A percentile compares a stretch with the other conserved stretches of the same genome.
These are phyloP conservation scores for Paramecium octaurelia DNA, from an alignment of 73 alveolate species.

Conservation along the genomic window DNA sequence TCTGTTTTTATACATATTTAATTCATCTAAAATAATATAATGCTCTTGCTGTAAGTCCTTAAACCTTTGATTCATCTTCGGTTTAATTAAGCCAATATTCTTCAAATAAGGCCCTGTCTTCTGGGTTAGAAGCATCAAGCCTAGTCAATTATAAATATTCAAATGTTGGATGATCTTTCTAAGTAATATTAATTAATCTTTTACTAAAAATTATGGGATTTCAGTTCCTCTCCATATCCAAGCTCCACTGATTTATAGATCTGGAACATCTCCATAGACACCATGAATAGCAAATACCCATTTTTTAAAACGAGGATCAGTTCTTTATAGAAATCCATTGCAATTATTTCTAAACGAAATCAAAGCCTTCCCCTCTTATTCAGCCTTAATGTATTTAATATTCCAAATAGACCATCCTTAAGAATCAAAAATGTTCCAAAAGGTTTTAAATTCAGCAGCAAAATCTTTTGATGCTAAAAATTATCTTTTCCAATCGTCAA, in stretches of 20 bases:
- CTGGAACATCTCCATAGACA: constrained; percentile 90
- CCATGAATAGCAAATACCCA: constrained; percentile 81
- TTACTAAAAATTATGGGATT: constrained; percentile 62
- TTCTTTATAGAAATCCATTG: constrained; percentile 89
- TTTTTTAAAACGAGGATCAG: constrained; percentile 81
- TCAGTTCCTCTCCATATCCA: constrained; percentile 86
- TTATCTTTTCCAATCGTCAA: constrained; percentile 83
- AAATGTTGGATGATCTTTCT: constrained; percentile 18
- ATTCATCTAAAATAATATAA: constrained; percentile 18
- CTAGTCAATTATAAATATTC: background rate
- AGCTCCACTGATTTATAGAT: constrained; percentile 88
- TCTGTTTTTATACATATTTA: background rate
- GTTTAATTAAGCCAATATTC: background rate
- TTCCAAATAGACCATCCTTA: constrained; percentile 87
- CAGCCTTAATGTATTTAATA: constrained; percentile 84
- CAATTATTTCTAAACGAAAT: constrained; percentile 75
- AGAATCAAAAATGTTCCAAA: constrained; percentile 74
- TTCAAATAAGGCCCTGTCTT: background rate
- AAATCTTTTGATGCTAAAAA: constrained; percentile 78
- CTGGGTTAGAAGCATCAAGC: background rate
- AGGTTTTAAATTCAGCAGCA: constrained; percentile 71
- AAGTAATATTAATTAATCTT: background rate
- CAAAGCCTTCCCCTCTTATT: constrained; percentile 84
- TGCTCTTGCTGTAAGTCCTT: background rate
- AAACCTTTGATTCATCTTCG: constrained; percentile 2